Evolutionary conservation across 306 rosid species (phyloP).

Genomic region (Corylus americana): DNA sequence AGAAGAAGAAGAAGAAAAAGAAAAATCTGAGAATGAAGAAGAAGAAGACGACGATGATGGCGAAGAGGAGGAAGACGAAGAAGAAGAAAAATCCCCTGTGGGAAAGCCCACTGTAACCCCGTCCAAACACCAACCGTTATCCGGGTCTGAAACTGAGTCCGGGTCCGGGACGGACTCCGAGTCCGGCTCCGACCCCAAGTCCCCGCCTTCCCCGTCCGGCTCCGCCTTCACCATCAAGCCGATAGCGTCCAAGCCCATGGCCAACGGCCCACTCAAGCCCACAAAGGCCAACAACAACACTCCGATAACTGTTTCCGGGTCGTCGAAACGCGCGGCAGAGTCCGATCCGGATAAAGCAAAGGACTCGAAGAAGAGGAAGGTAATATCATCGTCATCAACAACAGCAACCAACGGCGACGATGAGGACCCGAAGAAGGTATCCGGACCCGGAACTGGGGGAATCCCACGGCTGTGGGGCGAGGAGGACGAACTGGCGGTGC

Average conservation of each 20-base stretch:
- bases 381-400: not conserved
- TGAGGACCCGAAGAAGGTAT: conserved; percentile 40
- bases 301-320: conserved; percentile 9
- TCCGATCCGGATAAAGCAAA: conserved; percentile 12
- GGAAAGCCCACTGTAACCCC: not conserved
- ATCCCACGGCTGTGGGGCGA: conserved; percentile 45
- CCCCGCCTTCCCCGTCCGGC: conserved; percentile 37
- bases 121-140: not conserved
- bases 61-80: not conserved
- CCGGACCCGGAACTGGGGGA: not conserved
- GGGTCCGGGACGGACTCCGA: conserved; percentile 35
- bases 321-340: conserved; percentile 24
- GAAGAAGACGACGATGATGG: not conserved
- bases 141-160: conserved; percentile 10
- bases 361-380: conserved; percentile 39
- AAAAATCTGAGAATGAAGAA: conserved; percentile 21
- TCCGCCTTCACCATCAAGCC: conserved; percentile 60
- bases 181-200: conserved; percentile 46
- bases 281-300: conserved; percentile 13
- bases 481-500: conserved; percentile 43
- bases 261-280: conserved; percentile 13
- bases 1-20: conserved; percentile 16
- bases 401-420: conserved; percentile 17
- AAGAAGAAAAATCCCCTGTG: not conserved
- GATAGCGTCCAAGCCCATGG: conserved; percentile 31